These are phyloP conservation scores for Hemileccinum rubropunctum DNA, from an alignment of 768 basidiomycete genomes.

Conservation along the genomic window DNA sequence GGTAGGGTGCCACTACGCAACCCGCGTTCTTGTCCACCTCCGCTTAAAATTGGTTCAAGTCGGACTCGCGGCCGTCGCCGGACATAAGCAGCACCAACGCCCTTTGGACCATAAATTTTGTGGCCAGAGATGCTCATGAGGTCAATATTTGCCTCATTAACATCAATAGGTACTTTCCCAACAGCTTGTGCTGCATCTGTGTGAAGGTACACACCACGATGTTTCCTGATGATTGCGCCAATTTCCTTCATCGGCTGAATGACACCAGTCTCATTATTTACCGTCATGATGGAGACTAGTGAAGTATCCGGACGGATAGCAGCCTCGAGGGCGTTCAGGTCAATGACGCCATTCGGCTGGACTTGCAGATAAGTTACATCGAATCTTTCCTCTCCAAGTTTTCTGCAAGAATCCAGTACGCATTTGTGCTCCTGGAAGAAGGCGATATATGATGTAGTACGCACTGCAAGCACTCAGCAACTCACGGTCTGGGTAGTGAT, in stretches of 20 bases:
- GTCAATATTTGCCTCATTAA: constrained; percentile 94
- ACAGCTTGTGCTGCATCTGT: constrained; percentile 97
- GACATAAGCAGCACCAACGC: constrained; percentile 92
- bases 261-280: constrained; percentile 99
- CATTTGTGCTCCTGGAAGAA: constrained; percentile 92
- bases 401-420: constrained; percentile 95
- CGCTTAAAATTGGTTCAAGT: constrained; percentile 90
- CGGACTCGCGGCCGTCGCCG: constrained; percentile 89
- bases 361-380: constrained; percentile 98
- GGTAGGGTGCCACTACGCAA: constrained; percentile 93
- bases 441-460: neutral
- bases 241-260: constrained; percentile 98
- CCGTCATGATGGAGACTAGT: constrained; percentile 96
- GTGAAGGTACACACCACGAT: constrained; percentile 92
- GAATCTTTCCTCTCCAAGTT: constrained; percentile 94
- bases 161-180: constrained; percentile 88
- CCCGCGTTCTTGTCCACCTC: constrained; percentile 97
- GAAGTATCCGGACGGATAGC: constrained; percentile 92
- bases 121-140: constrained; percentile 95
- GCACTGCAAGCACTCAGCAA: constrained; percentile 5
- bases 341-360: constrained; percentile 77
- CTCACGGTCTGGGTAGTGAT: constrained; percentile 92
- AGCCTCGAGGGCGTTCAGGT: constrained; percentile 73
- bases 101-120: constrained; percentile 98
- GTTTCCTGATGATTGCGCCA: constrained; percentile 78